Conservation (phyloP, 2,329 filamentous ascomycete genomes). For the Phyllosticta capitalensis region DNA sequence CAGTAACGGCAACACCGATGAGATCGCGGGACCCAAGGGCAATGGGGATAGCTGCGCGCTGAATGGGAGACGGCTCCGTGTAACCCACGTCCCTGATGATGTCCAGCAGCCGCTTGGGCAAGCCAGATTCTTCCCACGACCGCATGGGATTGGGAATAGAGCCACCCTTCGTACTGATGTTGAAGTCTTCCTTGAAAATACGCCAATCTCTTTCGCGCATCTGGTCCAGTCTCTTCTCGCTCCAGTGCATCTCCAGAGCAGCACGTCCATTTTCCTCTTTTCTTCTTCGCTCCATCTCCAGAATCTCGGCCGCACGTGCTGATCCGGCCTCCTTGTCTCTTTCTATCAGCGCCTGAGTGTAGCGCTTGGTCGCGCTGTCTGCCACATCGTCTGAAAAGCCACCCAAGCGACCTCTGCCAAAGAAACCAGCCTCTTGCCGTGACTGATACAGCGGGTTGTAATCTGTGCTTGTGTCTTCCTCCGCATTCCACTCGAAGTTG, state of each 20-base stretch:
- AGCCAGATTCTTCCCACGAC: constrained; percentile 74
- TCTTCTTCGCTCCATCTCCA: constrained; percentile 75
- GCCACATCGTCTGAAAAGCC: constrained; percentile 54
- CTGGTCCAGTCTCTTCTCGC: constrained; percentile 79
- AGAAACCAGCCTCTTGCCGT: constrained; percentile 58
- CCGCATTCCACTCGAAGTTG: constrained; percentile 95
- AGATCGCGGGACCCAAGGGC: constrained; percentile 85
- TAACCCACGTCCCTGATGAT: constrained; percentile 83
- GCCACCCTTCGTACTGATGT: constrained; percentile 89
- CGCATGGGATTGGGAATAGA: constrained; percentile 93
- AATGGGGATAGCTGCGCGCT: constrained; percentile 90
- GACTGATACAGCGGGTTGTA: constrained; percentile 74
- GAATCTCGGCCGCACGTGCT: constrained; percentile 65
- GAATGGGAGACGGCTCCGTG: constrained; percentile 81
- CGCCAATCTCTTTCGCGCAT: constrained; percentile 99
- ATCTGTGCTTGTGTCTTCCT: constrained; percentile 81
- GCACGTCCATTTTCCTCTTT: constrained; percentile 64
- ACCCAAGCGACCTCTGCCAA: constrained; percentile 56
- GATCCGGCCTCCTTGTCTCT: constrained; percentile 67
- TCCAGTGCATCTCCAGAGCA: constrained; percentile 87
- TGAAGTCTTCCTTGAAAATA: constrained; percentile 99
- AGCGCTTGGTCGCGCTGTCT: constrained; percentile 43
- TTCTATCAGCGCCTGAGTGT: constrained; percentile 61
- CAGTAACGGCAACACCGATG: constrained; percentile 96
- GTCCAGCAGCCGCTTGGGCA: constrained; percentile 68